Conservation (phyloP, 495 filamentous ascomycete species). For the Terfezia boudieri region DNA sequence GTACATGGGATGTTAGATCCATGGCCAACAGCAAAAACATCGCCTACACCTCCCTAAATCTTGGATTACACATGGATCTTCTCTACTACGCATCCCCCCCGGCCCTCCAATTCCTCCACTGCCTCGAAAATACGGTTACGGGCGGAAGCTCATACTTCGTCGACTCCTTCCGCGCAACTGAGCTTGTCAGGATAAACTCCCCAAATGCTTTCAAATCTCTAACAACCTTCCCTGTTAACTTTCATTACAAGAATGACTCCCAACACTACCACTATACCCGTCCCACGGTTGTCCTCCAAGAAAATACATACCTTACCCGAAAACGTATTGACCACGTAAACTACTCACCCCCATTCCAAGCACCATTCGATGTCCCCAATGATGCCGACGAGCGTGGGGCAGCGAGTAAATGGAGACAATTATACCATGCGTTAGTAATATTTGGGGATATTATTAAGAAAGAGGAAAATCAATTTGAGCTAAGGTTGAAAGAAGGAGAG, state of each 20-base stretch:
- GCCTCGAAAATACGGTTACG: slow-evolving; percentile 45
- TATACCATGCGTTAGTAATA: slow-evolving; percentile 19
- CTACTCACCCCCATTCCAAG: slow-evolving; percentile 55
- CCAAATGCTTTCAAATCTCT: slow-evolving; percentile 23
- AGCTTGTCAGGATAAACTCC: slow-evolving; percentile 19
- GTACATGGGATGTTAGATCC: slow-evolving; percentile 67
- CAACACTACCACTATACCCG: slow-evolving; percentile 35
- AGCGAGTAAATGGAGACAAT: slow-evolving; percentile 2
- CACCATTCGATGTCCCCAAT: slow-evolving; percentile 18
- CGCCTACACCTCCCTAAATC: slow-evolving; percentile 59
- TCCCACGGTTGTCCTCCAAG: slow-evolving; percentile 29
- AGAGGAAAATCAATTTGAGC: slow-evolving; percentile 34
- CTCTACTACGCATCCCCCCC: slow-evolving; percentile 67
- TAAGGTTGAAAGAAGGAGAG: slow-evolving; percentile 52
- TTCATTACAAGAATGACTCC: slow-evolving; percentile 48
- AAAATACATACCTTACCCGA: slow-evolving; percentile 3
- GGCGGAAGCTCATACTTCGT: slow-evolving; percentile 70
- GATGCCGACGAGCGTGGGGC: not conserved
- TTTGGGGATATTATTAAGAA: slow-evolving; percentile 29
- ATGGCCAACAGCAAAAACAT: slow-evolving; percentile 67
- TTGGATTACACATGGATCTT: slow-evolving; percentile 82
- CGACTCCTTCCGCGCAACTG: slow-evolving; percentile 43
- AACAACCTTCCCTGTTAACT: slow-evolving; percentile 26
- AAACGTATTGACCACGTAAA: slow-evolving; percentile 26
- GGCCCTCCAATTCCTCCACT: slow-evolving; percentile 67